A percentile compares a stretch with the other conserved stretches of the same genome.
Evolutionary conservation across 768 basidiomycete species (phyloP).

Genomic region (Mycena capillaripes): DNA sequence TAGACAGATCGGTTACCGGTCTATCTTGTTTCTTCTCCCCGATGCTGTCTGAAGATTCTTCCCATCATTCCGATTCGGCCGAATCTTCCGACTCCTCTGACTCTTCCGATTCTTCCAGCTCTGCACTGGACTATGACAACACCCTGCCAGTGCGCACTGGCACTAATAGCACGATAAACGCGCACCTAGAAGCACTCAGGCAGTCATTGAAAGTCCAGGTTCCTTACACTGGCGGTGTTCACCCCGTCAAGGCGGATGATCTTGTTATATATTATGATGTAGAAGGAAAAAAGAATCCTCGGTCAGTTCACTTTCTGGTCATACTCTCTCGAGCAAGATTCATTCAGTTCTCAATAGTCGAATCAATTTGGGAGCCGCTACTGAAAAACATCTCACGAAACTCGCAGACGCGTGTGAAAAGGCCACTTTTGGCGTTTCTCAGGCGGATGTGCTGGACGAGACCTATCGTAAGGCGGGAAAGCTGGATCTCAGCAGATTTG

Average conservation of each 20-base stretch:
- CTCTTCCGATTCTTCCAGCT: too few relatives aligned
- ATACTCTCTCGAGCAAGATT: not conserved
- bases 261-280: slow-evolving; percentile 9
- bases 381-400: slow-evolving; percentile 32
- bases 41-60: too few relatives aligned
- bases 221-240: slow-evolving; percentile 13
- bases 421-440: slow-evolving; percentile 55
- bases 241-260: not conserved
- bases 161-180: too few relatives aligned
- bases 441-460: slow-evolving; percentile 58
- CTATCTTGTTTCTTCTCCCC: too few relatives aligned
- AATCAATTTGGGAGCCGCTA: slow-evolving; percentile 1
- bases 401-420: slow-evolving; percentile 53
- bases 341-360: not conserved
- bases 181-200: not conserved
- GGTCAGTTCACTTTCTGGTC: not conserved
- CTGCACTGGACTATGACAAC: too few relatives aligned
- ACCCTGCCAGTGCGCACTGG: too few relatives aligned
- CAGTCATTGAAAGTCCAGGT: not conserved
- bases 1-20: too few relatives aligned
- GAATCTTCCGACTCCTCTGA: too few relatives aligned
- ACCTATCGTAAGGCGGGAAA: slow-evolving; percentile 63
- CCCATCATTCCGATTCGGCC: too few relatives aligned
- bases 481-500: slow-evolving; percentile 54
- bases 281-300: not conserved